Evolutionary conservation across 192 early-diverging fungal genomes (phyloP), one percentile per base, ranked within the genome.

Genomic region (Umbelopsis ramanniana): DNA sequence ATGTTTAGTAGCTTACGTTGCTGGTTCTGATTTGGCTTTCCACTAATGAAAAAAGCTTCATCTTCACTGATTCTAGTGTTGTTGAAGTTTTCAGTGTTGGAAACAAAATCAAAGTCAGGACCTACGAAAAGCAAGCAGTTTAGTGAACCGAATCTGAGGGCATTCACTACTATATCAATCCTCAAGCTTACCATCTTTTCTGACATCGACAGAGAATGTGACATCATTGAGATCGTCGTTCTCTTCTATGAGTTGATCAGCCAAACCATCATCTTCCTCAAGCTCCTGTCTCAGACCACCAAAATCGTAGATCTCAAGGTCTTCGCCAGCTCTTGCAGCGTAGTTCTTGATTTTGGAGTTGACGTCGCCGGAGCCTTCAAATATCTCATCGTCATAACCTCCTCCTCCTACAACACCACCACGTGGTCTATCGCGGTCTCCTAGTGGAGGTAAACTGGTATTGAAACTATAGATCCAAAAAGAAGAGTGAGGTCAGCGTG

Each of bases 81-180:
- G 15, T 63, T 63, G 43, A 87, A 80, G 68, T 81, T 82, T 43
- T 78, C 81, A 29, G 89, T 91, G 67, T 80, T 89, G 29, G 76
- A 78, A 66, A 83, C 85, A 84, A 92, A 94, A 81, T 94, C 92
- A 81, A 93, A 94, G 67, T 90, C 89, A 50, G 85, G 76, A 22
- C 81, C 85, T 82, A 71, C 19, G 67, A 40, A 52, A 66, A 33
- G 1, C 22, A 43, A 57, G 15, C 24, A 72, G 23, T 66, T 37
- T 38, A 52, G 24, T 23, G 29, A 29, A 29, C 0, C 10, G 22
- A 26, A 15, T 35, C 19, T 21, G 15, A 3, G 12, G 33, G 33
- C 46, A 6, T 29, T 3, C 43, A 68, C 6, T 22, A 37, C 5
- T 6, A 7, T 43, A 43, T 12, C 40, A 43, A 1, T 43, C 29